phyloP scores from a whole-genome alignment of 768 basidiomycete species.

The Galerina marginata region DNA sequence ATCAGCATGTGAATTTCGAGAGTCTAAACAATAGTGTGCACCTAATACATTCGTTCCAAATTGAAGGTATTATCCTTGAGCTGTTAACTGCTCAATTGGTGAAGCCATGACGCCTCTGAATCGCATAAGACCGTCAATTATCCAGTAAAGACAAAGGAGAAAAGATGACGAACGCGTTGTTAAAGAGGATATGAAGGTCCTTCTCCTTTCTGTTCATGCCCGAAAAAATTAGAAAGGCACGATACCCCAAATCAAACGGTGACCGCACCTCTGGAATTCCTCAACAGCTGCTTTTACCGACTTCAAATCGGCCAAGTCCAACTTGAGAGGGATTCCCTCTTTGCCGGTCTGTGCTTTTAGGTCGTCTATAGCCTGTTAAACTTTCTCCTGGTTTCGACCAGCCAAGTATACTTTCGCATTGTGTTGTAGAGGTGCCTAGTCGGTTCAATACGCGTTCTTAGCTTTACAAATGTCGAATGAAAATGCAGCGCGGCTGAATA shows the following conservation, averaged over 20 bases:
- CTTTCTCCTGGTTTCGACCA: conserved; percentile 43
- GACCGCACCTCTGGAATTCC: conserved; percentile 36
- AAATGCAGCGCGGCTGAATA: not conserved
- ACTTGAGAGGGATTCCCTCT: conserved; percentile 45
- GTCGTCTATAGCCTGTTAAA: conserved; percentile 41
- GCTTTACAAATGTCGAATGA: not conserved
- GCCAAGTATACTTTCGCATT: conserved; percentile 61
- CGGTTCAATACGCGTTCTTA: not conserved
- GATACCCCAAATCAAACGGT: not conserved
- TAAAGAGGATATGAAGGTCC: conserved; percentile 51
- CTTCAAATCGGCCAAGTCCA: conserved; percentile 51
- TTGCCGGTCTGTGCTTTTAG: conserved; percentile 47
- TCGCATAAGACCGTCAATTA: not conserved
- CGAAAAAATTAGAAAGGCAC: not conserved
- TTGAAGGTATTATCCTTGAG: conserved; percentile 60
- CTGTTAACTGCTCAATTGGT: conserved; percentile 47
- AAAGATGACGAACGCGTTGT: conserved; percentile 46
- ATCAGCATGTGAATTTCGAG: not conserved
- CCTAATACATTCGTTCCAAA: conserved; percentile 64
- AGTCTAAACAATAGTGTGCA: conserved; percentile 25
- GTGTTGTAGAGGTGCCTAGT: conserved; percentile 45
- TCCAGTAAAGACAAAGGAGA: not conserved
- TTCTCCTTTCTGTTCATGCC: conserved; percentile 42
- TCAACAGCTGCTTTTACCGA: conserved; percentile 46
- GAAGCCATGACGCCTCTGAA: conserved; percentile 42